Base-by-base conservation (phyloP, 2,329 filamentous ascomycete species). In the Aspergillus ibericus region DNA sequence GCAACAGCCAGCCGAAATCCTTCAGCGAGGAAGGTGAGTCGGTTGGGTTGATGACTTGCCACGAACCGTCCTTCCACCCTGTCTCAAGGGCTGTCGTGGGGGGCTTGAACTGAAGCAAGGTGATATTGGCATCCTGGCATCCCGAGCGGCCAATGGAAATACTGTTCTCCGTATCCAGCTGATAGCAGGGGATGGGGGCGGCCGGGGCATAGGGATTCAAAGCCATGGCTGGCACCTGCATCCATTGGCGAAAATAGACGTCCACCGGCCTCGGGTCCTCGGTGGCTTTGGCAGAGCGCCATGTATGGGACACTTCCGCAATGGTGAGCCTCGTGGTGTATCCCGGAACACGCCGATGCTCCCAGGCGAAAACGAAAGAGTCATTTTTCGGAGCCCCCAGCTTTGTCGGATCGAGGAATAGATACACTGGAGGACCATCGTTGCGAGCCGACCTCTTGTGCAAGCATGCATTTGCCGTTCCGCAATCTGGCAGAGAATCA, bases 371-470 rank as follows among this genome's bases (percentile, higher is more conserved):
- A 0, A 88, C 81, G 63, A 86, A 87, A 1, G 69, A 70, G 66
- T 88, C 85, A 5, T 80, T 56, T 0, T 74, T 66, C 0, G 77
- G 69, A 27, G 80, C 68, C 0, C 80, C 80, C 35, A 81, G 75
- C 15, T 79, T 78, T 5, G 78, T 73, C 0, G 85, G 82, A 55
- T 89, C 84, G 3, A 86, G 72, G 64, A 87, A 88, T 2, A 89
- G 69, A 62, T 81, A 88, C 0, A 87, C 55, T 1, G 75, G 66
- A 8, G 51, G 64, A 7, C 53, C 54, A 3, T 59, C 59, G 7
- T 55, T 51, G 36, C 25, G 55, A 15, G 52, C 61, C 47, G 18
- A 52, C 53, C 73, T 79, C 63, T 79, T 81, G 69, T 88, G 86
- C 20, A 88, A 69, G 54, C 81, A 80, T 15, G 79, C 76, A 20